phyloP scores from a whole-genome alignment of 305 asterid genomes.

The Fraxinus floribunda region DNA sequence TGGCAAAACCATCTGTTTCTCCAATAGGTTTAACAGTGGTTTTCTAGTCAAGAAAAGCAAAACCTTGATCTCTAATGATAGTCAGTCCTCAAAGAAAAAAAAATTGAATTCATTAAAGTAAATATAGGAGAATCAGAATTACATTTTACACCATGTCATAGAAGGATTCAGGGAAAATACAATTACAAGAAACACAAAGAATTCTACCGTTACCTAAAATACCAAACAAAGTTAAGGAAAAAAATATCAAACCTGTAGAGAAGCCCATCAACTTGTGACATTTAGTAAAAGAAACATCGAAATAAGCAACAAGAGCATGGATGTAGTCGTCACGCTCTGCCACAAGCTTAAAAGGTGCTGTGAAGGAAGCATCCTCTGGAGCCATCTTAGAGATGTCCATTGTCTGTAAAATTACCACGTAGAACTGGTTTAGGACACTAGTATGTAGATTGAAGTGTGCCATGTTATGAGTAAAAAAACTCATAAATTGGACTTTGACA shows the following conservation, averaged over 20 bases:
- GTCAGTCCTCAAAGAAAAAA: background rate
- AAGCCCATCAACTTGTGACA: conserved; percentile 86
- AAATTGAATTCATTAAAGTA: background rate
- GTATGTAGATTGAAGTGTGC: background rate
- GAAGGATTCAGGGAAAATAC: background rate
- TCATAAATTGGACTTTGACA: background rate
- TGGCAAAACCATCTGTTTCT: background rate
- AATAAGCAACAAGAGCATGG: conserved; percentile 91
- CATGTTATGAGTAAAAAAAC: background rate
- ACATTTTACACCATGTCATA: background rate
- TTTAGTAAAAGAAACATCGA: conserved; percentile 85
- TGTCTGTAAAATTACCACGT: conserved; percentile 44
- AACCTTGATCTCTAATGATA: background rate
- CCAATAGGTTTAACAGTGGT: background rate
- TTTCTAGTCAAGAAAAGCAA: background rate
- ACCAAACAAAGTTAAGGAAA: background rate
- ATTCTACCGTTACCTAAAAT: background rate
- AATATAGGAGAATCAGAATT: background rate
- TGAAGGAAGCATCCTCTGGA: conserved; percentile 78
- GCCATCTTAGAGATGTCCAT: conserved; percentile 97
- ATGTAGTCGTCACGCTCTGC: conserved; percentile 88
- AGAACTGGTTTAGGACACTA: background rate
- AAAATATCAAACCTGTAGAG: conserved; percentile 64
- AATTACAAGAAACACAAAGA: background rate
- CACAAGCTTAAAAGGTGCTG: conserved; percentile 88